Base-by-base conservation (phyloP, 1,284 basidiomycete species). In the Porogramme epimiltina region DNA sequence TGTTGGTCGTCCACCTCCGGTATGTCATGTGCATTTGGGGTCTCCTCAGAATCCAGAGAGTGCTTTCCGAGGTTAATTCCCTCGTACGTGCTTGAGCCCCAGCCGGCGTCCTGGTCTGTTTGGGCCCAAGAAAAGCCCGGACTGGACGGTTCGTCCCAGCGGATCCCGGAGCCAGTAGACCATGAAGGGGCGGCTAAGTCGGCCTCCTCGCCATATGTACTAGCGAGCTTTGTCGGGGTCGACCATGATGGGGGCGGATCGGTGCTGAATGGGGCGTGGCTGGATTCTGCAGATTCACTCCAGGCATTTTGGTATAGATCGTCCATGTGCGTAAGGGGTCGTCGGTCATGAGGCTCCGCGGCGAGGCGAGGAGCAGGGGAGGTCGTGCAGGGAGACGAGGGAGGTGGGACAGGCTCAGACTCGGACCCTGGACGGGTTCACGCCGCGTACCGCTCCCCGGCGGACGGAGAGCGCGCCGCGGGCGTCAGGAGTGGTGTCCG, bases 271-370 rank as follows among this genome's bases (percentile, higher is more conserved):
- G 54, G 28, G 15, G 49, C 26, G 38, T 34, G 4, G 52, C 49
- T 10, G 47, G 49, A 38, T 23, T 40, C 33, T 16, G 73, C 58
- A 42, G 78, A 65, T 54, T 83, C 80, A 51, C 74, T 75, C 82
- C 82, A 85, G 50, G 81, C 79, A 68, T 84, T 84, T 41, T 79
- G 77, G 80, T 85, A 89, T 47, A 84, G 81, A 68, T 88, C 81
- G 83, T 85, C 85, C 57, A 59, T 59, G 47, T 22, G 52, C 49
- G 52, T 59, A 19, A n/a, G 46, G n/a, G 20, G 44, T 42, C 47
- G 54, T 56, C 26, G 47, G 43, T 47, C 57, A 59, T 59, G 41
- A 48, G 53, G 49, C 45, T 41, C 43, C 26, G 47, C 50, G 50
- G 42, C 38, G 39, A 19, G 48, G 20, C 38, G 48, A 40, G 49